Evolutionary conservation across 352 stramenopile genomes (phyloP).

Genomic region (Globisporangium okanoganense): DNA sequence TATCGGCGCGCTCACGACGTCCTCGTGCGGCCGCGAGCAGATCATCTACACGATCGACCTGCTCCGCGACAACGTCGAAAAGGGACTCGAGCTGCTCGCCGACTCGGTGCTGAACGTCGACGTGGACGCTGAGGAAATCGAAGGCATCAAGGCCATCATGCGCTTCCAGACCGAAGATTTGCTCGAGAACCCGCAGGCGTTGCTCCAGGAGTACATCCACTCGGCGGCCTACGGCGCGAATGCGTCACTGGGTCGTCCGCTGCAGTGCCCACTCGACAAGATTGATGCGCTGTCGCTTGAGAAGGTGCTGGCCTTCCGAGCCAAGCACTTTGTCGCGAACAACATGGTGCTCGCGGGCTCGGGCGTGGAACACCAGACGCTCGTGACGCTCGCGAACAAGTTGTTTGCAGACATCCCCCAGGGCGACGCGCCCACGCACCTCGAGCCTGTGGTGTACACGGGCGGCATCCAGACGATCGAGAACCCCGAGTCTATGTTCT

Average conservation of each 20-base stretch:
- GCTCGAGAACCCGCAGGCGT: slow-evolving; percentile 76
- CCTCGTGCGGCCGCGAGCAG: slow-evolving; percentile 92
- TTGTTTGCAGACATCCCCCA: slow-evolving; percentile 80
- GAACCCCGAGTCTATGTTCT: slow-evolving; percentile 74
- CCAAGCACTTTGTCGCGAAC: slow-evolving; percentile 81
- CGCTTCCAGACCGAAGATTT: slow-evolving; percentile 93
- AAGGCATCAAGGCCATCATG: slow-evolving; percentile 92
- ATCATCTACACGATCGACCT: slow-evolving; percentile 97
- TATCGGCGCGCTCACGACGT: slow-evolving; percentile 90
- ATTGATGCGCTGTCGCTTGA: slow-evolving; percentile 73
- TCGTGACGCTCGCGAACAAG: slow-evolving; percentile 88
- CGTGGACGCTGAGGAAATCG: slow-evolving; percentile 83
- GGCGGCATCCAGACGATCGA: slow-evolving; percentile 64
- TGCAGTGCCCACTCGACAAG: slow-evolving; percentile 79
- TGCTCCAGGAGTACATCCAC: slow-evolving; percentile 87
- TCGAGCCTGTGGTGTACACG: slow-evolving; percentile 54
- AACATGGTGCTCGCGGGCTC: slow-evolving; percentile 91
- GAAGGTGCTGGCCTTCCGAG: slow-evolving; percentile 67
- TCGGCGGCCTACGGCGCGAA: slow-evolving; percentile 79
- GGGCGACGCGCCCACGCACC: slow-evolving; percentile 26
- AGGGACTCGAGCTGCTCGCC: slow-evolving; percentile 88
- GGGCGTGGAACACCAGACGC: slow-evolving; percentile 93
- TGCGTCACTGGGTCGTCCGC: slow-evolving; percentile 67
- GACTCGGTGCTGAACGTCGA: slow-evolving; percentile 85
- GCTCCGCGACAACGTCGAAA: slow-evolving; percentile 91